Evolutionary conservation across 106 monocot genomes (phyloP), one percentile per base, ranked within the genome.

Genomic region (Posidonia australis): DNA sequence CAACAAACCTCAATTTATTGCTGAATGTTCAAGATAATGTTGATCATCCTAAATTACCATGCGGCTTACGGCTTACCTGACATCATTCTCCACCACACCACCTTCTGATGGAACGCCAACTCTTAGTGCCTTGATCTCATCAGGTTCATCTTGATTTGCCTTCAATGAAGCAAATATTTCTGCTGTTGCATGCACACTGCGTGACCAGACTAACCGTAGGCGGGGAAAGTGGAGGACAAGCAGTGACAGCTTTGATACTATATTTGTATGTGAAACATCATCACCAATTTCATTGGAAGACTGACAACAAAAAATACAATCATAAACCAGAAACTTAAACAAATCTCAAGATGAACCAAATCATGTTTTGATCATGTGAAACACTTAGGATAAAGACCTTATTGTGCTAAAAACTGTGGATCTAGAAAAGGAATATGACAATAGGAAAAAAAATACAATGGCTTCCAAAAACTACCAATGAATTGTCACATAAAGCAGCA

Each of bases 121-220:
- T 67, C 86, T 76, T 27, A 82, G 71, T 60, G 90, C 96, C 77
- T 77, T 90, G 66, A 18, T 72, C 69, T 90, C 90, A 63, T 96
- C 96, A 56, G 96, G 96, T 76, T 96, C 96, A 64, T 96, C 96
- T 78, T 96, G 96, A 69, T 96, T 96, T 70, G 74, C 46, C 74
- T 96, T 96, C 18, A 96, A 78, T 47, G 96, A 96, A 24, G 78
- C 72, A 79, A 90, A 96, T 74, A 90, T 90, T 70, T 96, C 96
- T 46, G 90, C 90, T 31, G 94, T 96, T 51, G 90, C 86, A 78
- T 96, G 94, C 66, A 90, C 56, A 62, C 84, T 90, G 7, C 94
- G 90, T 10, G 94, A 96, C 94, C 94, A 96, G 31, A 96, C 84
- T 55, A 96, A 71, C 13, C 94, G 81, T 47, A 96, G 79, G 24